Base-by-base conservation (phyloP, 2,329 filamentous ascomycete genomes). In the Seiridium cupressi region DNA sequence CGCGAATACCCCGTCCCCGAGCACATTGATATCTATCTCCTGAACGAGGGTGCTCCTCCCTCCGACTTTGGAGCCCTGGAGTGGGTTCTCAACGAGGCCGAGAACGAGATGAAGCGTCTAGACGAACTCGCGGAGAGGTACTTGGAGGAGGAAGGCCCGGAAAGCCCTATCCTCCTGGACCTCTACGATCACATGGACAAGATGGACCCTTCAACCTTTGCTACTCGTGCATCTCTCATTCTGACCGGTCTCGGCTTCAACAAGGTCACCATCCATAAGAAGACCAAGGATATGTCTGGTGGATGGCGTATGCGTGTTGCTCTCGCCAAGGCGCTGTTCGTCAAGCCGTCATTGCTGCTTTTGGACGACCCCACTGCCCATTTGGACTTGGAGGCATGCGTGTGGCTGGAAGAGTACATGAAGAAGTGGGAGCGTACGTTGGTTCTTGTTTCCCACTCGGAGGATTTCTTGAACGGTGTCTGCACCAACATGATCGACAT, bases 271-370 rank as follows among this genome's bases (percentile, higher is more conserved):
- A 98, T 99, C 74, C 83, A 96, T 79, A 99, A 99, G 87, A 97
- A 96, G 88, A 99, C 96, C 71, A 99, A 98, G 87, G 96, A 99
- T 77, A 99, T 99, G 96, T 99, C 95, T 67, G 95, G 95, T 92
- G 95, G 95, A 70, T 99, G 95, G 95, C 89, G 94, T 84, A 99
- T 99, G 95, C 92, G 96, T 86, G 95, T 99, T 61, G 95, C 95
- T 60, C 89, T 99, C 63, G 95, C 86, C 75, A 97, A 98, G 84
- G 95, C 95, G 60, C 89, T 99, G 57, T 99, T 99, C 83, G 94
- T 99, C 80, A 96, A 96, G 86, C 95, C 96, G 42, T 95, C 93
- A 18, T 85, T 99, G 60, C 88, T 99, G 55, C 86, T 99, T 67
- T 93, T 99, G 71, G 95, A 99, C 76, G 95, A 99, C 82, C 95